phyloP scores from a whole-genome alignment of 768 basidiomycete genomes.

The Leccinum subgranulosum region DNA sequence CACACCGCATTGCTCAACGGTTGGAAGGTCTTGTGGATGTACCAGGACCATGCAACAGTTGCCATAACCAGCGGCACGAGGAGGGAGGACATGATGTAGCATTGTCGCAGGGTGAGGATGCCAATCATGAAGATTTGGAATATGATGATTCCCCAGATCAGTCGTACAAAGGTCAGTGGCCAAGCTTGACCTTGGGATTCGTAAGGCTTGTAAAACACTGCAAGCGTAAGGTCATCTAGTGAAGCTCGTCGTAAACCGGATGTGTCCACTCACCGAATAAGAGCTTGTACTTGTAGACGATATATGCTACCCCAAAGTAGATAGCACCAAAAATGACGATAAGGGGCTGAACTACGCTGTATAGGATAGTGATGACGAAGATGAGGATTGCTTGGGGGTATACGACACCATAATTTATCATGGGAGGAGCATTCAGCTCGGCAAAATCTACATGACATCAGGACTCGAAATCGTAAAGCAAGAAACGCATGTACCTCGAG shows the following conservation, averaged over 20 bases:
- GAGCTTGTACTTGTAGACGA: constrained; percentile 98
- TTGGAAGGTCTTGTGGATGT: constrained; percentile 60
- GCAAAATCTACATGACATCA: constrained; percentile 70
- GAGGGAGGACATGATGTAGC: constrained; percentile 54
- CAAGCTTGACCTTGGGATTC: constrained; percentile 97
- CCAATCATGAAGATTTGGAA: constrained; percentile 98
- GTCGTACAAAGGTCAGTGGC: constrained; percentile 91
- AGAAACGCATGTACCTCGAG: constrained; percentile 59
- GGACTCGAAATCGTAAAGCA: background rate
- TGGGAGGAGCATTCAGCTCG: constrained; percentile 94
- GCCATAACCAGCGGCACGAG: constrained; percentile 74
- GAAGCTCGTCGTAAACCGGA: background rate
- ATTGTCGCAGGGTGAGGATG: constrained; percentile 72
- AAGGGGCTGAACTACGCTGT: constrained; percentile 93
- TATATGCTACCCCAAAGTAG: constrained; percentile 94
- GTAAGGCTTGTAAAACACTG: constrained; percentile 98
- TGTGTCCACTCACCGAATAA: constrained; percentile 68
- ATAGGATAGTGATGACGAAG: constrained; percentile 91
- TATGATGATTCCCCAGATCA: constrained; percentile 89
- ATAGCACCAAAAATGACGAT: constrained; percentile 94
- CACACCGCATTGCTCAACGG: constrained; percentile 82
- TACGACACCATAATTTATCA: constrained; percentile 96
- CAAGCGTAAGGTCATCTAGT: background rate
- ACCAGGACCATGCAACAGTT: constrained; percentile 81
- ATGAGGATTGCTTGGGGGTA: constrained; percentile 97